Conservation (phyloP, 306 rosid species). For the Cercis canadensis region DNA sequence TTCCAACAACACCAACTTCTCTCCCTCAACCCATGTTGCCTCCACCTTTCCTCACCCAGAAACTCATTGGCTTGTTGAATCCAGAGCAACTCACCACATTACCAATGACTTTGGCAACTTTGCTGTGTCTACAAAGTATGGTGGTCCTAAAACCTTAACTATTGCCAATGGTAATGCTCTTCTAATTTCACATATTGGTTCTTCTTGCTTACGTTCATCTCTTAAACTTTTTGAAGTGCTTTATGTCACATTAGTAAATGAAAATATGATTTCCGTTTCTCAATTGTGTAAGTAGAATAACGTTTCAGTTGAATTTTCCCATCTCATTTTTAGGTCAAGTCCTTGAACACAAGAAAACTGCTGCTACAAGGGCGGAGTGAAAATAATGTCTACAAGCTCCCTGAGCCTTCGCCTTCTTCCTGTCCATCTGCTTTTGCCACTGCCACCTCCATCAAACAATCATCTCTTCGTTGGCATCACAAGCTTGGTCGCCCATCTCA, state of each 20-base stretch:
- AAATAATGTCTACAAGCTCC: background rate
- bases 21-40: too few species aligned
- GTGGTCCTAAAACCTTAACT: background rate
- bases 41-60: too few species aligned
- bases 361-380: background rate
- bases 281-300: background rate
- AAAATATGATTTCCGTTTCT: background rate
- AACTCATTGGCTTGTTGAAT: background rate
- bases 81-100: background rate
- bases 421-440: too few species aligned
- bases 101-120: background rate
- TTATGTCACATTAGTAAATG: background rate
- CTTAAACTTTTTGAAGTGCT: background rate
- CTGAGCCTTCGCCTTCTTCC: too few species aligned
- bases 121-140: background rate
- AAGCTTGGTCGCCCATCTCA: too few species aligned
- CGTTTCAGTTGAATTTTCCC: background rate
- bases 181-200: background rate
- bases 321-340: background rate
- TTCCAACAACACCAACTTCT: too few species aligned
- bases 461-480: too few species aligned
- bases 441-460: too few species aligned
- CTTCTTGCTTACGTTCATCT: background rate
- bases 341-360: background rate
- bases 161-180: background rate